A percentile compares a stretch with the other conserved stretches of the same genome.
Conservation (phyloP, 768 basidiomycete genomes). For the Fibroporia radiculosa region DNA sequence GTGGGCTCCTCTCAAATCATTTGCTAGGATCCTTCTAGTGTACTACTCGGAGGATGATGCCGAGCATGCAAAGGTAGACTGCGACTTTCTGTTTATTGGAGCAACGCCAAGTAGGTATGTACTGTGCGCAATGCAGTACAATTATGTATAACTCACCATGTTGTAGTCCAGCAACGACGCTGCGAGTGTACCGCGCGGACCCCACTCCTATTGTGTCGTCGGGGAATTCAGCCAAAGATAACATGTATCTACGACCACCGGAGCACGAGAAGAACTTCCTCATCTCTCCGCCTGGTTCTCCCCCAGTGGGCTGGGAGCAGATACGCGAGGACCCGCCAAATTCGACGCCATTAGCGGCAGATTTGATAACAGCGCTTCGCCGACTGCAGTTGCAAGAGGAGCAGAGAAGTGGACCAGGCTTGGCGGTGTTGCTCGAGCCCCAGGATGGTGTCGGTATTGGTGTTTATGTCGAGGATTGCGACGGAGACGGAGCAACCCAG, state of each 20-base stretch:
- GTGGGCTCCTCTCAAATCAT: slow-evolving; percentile 83
- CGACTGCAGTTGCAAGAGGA: slow-evolving; percentile 51
- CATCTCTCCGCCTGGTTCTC: slow-evolving; percentile 96
- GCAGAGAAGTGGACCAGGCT: slow-evolving; percentile 26
- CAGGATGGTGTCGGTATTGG: slow-evolving; percentile 66
- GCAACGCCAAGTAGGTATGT: slow-evolving; percentile 44
- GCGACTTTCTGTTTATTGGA: slow-evolving; percentile 58
- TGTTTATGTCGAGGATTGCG: slow-evolving; percentile 74
- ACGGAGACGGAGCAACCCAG: slow-evolving; percentile 26
- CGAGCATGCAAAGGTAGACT: slow-evolving; percentile 55
- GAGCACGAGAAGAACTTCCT: slow-evolving; percentile 87
- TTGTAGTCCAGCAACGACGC: slow-evolving; percentile 37
- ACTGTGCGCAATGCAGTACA: slow-evolving; percentile 2
- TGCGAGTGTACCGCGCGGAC: slow-evolving; percentile 71
- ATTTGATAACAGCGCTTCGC: slow-evolving; percentile 74
- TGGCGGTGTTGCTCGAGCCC: slow-evolving; percentile 60
- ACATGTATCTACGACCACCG: slow-evolving; percentile 67
- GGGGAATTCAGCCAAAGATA: slow-evolving; percentile 12
- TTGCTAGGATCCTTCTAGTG: slow-evolving; percentile 78
- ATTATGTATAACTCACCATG: slow-evolving; percentile 2
- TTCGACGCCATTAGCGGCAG: slow-evolving; percentile 71
- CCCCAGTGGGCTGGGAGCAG: slow-evolving; percentile 95
- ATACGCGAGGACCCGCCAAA: slow-evolving; percentile 90
- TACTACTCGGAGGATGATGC: slow-evolving; percentile 58
- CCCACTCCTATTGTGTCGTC: slow-evolving; percentile 49